Conservation (phyloP, 164 flowering plant genomes). For the Aristolochia fimbriata region DNA sequence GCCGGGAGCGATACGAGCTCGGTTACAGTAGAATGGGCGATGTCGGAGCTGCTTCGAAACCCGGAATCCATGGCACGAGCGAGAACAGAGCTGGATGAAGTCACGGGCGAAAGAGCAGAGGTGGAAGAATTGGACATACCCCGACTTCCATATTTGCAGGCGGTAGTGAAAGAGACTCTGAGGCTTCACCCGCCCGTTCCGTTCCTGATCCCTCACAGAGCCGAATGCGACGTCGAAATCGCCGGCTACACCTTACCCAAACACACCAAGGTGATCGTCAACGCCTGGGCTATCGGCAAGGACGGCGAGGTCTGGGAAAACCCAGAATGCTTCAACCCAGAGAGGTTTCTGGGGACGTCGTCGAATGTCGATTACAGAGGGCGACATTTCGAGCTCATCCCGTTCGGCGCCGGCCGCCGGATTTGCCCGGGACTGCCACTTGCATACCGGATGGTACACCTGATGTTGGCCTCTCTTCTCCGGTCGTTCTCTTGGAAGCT, state of each 20-base stretch:
- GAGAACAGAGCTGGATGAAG: background rate
- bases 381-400: slow-evolving; percentile 5
- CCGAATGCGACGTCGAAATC: slow-evolving; percentile 18
- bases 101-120: background rate
- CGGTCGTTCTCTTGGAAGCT: slow-evolving; percentile 4
- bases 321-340: slow-evolving; percentile 19
- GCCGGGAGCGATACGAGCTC: slow-evolving; percentile 1
- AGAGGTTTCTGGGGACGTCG: slow-evolving; percentile 29
- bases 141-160: slow-evolving; percentile 13
- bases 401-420: slow-evolving; percentile 17
- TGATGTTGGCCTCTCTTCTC: slow-evolving; percentile 12
- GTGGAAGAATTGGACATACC: slow-evolving; percentile 15
- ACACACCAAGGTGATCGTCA: slow-evolving; percentile 24
- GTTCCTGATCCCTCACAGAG: slow-evolving; percentile 15
- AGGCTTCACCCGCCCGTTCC: slow-evolving; percentile 13
- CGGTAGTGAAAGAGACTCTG: slow-evolving; percentile 13
- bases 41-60: slow-evolving; percentile 4
- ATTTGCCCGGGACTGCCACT: slow-evolving; percentile 13
- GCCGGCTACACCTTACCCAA: slow-evolving; percentile 23
- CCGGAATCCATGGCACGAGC: slow-evolving; percentile 2
- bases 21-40: slow-evolving; percentile 6
- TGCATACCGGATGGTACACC: slow-evolving; percentile 11
- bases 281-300: slow-evolving; percentile 29
- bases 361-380: background rate
- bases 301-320: slow-evolving; percentile 24